Evolutionary conservation across 345 rosid species (phyloP).

Genomic region (Rhodamnia rubescens): DNA sequence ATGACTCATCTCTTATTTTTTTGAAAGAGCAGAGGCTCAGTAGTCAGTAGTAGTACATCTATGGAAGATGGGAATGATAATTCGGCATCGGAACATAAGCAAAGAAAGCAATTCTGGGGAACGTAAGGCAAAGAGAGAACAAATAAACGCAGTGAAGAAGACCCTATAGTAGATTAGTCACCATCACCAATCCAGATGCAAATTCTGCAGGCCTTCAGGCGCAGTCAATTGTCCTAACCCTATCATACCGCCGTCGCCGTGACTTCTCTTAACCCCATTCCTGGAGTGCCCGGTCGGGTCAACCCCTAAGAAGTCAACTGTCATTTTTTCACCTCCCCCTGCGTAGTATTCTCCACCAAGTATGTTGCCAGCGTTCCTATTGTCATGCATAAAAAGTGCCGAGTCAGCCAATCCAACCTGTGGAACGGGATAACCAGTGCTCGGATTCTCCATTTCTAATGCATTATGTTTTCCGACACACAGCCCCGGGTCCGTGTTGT

Average conservation of each 20-base stretch:
- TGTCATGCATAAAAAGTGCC: neutral
- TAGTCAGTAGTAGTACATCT: neutral
- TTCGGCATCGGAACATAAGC: neutral
- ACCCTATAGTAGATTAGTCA: neutral
- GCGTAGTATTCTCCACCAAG: conserved; percentile 6
- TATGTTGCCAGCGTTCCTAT: neutral
- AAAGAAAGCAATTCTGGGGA: neutral
- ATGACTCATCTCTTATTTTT: neutral
- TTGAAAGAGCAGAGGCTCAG: neutral
- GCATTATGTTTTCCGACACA: neutral
- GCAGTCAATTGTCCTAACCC: conserved; percentile 10
- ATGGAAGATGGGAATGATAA: neutral
- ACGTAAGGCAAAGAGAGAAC: neutral
- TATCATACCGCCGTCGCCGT: neutral
- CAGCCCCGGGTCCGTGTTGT: neutral
- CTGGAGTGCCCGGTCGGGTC: conserved; percentile 20
- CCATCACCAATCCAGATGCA: conserved; percentile 26
- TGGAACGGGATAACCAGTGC: neutral
- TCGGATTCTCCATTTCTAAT: neutral
- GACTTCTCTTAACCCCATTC: conserved; percentile 9
- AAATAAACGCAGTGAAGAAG: neutral
- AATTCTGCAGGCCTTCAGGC: conserved; percentile 11
- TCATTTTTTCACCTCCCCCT: conserved; percentile 22
- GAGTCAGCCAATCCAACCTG: neutral
- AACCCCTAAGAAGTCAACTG: conserved; percentile 41